These are phyloP conservation scores for Fraxinus velutina DNA, from an alignment of 305 asterid genomes.

Conservation along the genomic window DNA sequence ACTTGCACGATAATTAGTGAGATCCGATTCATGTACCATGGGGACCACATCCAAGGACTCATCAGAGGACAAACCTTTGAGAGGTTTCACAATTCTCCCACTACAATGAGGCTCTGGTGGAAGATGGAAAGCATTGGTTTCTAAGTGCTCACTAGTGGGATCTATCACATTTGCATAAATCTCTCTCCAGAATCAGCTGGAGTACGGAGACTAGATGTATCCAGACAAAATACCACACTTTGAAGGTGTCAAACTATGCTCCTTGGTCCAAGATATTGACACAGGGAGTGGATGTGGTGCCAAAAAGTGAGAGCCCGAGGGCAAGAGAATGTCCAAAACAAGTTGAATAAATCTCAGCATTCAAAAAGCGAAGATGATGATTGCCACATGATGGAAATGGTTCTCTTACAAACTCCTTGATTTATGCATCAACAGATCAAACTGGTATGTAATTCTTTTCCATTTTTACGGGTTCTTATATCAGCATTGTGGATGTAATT, in stretches of 20 bases:
- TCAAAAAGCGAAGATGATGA: background rate
- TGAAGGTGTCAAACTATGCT: background rate
- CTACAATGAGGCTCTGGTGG: background rate
- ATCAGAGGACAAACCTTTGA: background rate
- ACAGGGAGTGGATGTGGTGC: background rate
- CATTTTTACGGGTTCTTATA: background rate
- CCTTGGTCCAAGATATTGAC: background rate
- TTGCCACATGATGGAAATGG: background rate
- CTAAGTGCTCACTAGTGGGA: background rate
- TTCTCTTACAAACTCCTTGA: background rate
- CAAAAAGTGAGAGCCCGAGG: background rate
- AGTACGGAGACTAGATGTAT: background rate
- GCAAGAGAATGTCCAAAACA: background rate
- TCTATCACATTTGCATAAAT: background rate
- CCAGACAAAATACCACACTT: background rate
- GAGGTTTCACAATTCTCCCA: background rate
- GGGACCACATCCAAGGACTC: background rate
- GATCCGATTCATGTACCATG: background rate
- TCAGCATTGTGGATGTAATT: background rate
- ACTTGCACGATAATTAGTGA: background rate
- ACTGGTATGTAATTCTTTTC: background rate
- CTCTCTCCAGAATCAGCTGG: background rate
- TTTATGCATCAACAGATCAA: background rate
- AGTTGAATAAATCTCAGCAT: background rate
- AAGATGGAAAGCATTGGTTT: background rate